Evolutionary conservation across 2,329 filamentous ascomycete species (phyloP), one percentile per base, ranked within the genome.

Genomic region (Colletotrichum chrysophilum): DNA sequence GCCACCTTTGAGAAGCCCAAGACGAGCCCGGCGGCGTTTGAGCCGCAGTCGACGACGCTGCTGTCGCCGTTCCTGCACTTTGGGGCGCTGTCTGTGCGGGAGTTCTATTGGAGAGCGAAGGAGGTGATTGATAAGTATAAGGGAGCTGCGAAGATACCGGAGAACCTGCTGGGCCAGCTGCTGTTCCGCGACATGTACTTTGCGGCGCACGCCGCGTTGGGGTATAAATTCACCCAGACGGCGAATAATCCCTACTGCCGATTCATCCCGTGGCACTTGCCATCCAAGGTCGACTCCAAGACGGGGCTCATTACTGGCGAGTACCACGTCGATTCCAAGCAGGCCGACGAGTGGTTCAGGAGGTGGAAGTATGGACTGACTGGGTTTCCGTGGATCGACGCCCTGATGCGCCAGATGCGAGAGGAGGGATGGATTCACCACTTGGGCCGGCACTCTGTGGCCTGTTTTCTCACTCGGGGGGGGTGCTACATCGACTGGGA

Each of bases 151-250:
- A 85, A 87, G 30, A 91, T 93, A 1, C 94, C 94, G 0, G 91
- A 91, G n/a, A 94, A 91, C 76, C 83, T 96, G 18, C 92, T 89
- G 0, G 94, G 94, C 4, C 94, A 96, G 79, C 84, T 96, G 2
- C 86, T 95, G 13, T 96, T 96, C 82, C 89, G 94, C 18, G 94
- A 96, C 81, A 96, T 96, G 94, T 96, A 96, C 83, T 96, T 96
- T 79, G 94, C 90, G 16, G 94, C 94, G 0, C 94, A 96, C 81
- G 93, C 94, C 1, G 88, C 90, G 0, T 85, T 95, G 2, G 94
- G 94, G 0, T 87, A 89, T 36, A 79, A 86, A 1, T 96, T 95
- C 78, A 87, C 85, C 1, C 93, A 94, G 79, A 93, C 93, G 1
- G 86, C 90, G 65, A 89, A 90, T 43, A 96, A 96, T 79, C 83